phyloP scores from a whole-genome alignment of 495 filamentous ascomycete genomes.

The Penicillium fimorum region DNA sequence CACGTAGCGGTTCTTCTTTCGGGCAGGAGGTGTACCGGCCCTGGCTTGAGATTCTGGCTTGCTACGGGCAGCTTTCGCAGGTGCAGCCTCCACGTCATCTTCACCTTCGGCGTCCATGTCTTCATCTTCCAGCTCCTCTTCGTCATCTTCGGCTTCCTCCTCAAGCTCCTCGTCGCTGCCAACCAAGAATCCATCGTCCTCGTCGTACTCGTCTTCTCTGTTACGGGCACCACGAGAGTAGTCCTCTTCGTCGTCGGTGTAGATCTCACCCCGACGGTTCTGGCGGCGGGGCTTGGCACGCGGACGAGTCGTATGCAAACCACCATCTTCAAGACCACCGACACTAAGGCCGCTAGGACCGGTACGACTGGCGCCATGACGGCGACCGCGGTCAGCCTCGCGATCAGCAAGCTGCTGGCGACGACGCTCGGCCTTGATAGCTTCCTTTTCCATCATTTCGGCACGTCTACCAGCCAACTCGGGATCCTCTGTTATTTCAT shows the following conservation, averaged over 20 bases:
- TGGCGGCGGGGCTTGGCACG: slow-evolving; percentile 43
- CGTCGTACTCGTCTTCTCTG: slow-evolving; percentile 79
- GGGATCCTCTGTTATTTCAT: slow-evolving; percentile 69
- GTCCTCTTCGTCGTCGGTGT: slow-evolving; percentile 60
- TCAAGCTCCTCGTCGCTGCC: slow-evolving; percentile 70
- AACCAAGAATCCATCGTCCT: slow-evolving; percentile 76
- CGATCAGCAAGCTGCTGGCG: slow-evolving; percentile 68
- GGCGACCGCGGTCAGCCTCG: slow-evolving; percentile 57
- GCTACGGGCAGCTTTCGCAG: slow-evolving; percentile 23
- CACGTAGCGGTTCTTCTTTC: slow-evolving; percentile 49
- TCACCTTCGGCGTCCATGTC: slow-evolving; percentile 58
- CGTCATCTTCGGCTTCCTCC: slow-evolving; percentile 58
- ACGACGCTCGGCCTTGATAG: slow-evolving; percentile 61
- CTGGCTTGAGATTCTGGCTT: slow-evolving; percentile 25
- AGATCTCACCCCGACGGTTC: slow-evolving; percentile 53
- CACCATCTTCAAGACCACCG: slow-evolving; percentile 70
- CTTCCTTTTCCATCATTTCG: slow-evolving; percentile 71
- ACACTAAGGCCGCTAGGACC: slow-evolving; percentile 63
- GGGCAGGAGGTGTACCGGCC: slow-evolving; percentile 36
- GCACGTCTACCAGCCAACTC: slow-evolving; percentile 75
- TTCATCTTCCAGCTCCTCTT: slow-evolving; percentile 60
- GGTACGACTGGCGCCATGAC: slow-evolving; percentile 43
- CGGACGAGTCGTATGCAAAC: slow-evolving; percentile 43
- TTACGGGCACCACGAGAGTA: slow-evolving; percentile 59
- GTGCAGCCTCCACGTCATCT: slow-evolving; percentile 39